A percentile compares a stretch with the other conserved stretches of the same genome.
Conservation (phyloP, 2,329 filamentous ascomycete genomes). For the Diplodia intermedia region DNA sequence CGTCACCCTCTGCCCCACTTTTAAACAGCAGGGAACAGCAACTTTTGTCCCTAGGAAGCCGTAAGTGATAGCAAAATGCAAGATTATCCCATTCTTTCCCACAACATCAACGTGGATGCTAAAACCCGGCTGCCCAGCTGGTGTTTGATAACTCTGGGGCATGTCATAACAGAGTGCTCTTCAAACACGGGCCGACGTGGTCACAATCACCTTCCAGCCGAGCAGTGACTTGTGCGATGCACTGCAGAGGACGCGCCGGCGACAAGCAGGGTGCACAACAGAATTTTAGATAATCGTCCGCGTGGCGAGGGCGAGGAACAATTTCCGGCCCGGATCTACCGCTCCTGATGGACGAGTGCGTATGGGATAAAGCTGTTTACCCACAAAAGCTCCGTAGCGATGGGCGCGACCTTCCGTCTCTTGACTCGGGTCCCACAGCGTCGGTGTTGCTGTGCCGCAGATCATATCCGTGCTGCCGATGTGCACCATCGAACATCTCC, state of each 20-base stretch:
- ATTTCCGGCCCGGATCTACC: conserved; percentile 12
- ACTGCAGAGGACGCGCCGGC: background rate
- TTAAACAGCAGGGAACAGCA: background rate
- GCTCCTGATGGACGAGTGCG: background rate
- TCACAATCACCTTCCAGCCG: background rate
- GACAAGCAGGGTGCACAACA: background rate
- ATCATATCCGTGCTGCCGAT: conserved; percentile 21
- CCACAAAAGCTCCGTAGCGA: no score
- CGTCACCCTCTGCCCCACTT: background rate
- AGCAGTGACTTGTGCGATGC: background rate
- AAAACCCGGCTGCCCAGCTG: background rate
- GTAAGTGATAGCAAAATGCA: background rate
- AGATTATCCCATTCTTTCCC: background rate
- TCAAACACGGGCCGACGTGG: background rate
- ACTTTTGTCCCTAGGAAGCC: background rate
- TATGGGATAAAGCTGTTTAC: conserved; percentile 14
- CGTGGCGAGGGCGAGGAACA: background rate
- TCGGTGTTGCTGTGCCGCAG: conserved; percentile 22
- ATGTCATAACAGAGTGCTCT: background rate
- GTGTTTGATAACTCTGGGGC: background rate
- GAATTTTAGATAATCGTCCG: background rate
- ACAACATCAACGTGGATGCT: background rate
- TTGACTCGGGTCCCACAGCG: background rate
- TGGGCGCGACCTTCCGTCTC: conserved; percentile 7
- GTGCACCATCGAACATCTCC: conserved; percentile 2